Conservation (phyloP, 2,329 filamentous ascomycete species). For the Chaetomium strumarium region DNA sequence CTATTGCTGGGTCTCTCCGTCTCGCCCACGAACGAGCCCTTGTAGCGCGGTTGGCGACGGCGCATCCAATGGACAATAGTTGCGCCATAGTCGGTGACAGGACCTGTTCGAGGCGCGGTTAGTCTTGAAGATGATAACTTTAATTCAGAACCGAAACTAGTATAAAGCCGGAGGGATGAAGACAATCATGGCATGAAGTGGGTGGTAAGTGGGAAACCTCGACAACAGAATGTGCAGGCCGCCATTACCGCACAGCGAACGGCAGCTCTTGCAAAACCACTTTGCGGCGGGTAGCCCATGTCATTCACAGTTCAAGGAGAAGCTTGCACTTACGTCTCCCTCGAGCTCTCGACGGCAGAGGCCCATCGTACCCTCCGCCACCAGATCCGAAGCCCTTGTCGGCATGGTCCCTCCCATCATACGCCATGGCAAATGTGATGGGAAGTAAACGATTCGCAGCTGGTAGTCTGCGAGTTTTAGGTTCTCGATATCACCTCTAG, state of each 20-base stretch:
- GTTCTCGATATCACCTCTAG: neutral
- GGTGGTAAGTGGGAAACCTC: no score
- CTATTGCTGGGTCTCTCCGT: constrained; percentile 78
- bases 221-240: no score
- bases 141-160: no score
- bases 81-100: constrained; percentile 88
- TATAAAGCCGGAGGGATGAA: neutral
- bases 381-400: constrained; percentile 18
- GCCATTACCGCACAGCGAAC: neutral
- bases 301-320: neutral
- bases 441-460: neutral
- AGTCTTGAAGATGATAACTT: constrained; percentile 1
- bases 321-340: constrained; percentile 23
- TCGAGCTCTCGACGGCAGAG: constrained; percentile 19
- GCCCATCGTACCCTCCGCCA: constrained; percentile 19
- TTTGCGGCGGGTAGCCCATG: no score
- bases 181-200: no score
- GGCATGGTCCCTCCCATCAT: constrained; percentile 20
- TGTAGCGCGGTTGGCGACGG: constrained; percentile 70
- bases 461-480: neutral
- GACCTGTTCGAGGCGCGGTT: constrained; percentile 48
- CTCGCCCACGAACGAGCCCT: constrained; percentile 65
- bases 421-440: constrained; percentile 17
- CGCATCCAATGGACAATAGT: constrained; percentile 90
- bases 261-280: neutral